phyloP scores from a whole-genome alignment of 192 early-diverging fungal genomes.

The Coemansia biformis region DNA sequence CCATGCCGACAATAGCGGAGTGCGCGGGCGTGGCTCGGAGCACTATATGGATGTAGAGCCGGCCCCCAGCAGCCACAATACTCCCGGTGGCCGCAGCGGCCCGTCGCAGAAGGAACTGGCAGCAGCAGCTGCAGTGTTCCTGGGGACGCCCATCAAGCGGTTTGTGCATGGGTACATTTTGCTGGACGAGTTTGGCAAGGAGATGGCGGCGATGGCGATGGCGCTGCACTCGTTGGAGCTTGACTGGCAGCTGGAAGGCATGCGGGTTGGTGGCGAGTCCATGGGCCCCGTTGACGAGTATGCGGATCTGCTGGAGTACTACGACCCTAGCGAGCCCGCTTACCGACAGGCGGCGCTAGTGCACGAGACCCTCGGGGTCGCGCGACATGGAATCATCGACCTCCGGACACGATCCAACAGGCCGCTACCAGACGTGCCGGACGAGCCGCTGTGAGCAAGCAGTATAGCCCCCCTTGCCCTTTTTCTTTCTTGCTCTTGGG shows the following conservation, averaged over 20 bases:
- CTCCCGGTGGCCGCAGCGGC: background rate
- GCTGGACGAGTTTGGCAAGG: conserved; percentile 60
- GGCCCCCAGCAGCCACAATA: background rate
- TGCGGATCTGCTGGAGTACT: conserved; percentile 40
- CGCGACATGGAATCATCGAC: conserved; percentile 7
- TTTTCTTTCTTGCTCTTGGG: no score
- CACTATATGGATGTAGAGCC: background rate
- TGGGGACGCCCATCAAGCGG: conserved; percentile 44
- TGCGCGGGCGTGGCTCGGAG: background rate
- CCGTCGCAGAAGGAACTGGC: conserved; percentile 6
- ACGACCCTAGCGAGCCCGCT: conserved; percentile 30
- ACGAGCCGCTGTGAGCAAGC: no score
- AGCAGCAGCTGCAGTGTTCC: conserved; percentile 12
- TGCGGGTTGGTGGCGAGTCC: background rate
- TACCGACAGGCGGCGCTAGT: conserved; percentile 14
- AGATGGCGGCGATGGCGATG: conserved; percentile 54
- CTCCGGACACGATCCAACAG: background rate
- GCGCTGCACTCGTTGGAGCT: conserved; percentile 49
- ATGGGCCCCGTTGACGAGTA: conserved; percentile 25
- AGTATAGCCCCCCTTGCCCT: no score
- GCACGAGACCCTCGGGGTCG: conserved; percentile 6
- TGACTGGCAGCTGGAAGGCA: conserved; percentile 18
- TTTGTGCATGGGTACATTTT: conserved; percentile 60
- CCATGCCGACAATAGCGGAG: no score
- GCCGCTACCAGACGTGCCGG: no score